These are phyloP conservation scores for Echium plantagineum DNA, from an alignment of 257 asterid genomes.

Conservation along the genomic window DNA sequence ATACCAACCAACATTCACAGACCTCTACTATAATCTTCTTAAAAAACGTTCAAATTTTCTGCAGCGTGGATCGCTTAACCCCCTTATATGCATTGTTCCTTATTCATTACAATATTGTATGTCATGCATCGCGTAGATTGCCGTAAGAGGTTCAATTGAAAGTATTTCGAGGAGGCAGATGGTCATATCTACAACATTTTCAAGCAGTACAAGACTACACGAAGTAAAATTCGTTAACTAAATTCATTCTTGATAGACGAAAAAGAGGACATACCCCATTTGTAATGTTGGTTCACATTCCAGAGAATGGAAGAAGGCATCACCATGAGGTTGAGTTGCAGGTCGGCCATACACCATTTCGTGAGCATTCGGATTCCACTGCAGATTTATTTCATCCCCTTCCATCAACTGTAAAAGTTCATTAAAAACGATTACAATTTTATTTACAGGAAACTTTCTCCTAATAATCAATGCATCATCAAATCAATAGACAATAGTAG, in stretches of 20 bases:
- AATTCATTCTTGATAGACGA: background rate
- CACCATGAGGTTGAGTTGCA: conserved; percentile 45
- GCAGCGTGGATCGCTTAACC: too few species aligned
- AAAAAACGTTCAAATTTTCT: too few species aligned
- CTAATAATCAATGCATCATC: background rate
- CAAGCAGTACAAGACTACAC: background rate
- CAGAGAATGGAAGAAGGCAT: conserved; percentile 67
- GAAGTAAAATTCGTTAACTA: too few species aligned
- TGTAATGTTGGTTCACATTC: conserved; percentile 93
- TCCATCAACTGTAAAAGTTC: conserved; percentile 47
- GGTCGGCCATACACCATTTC: conserved; percentile 65
- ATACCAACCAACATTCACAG: too few species aligned
- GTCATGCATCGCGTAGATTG: too few species aligned
- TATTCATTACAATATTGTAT: too few species aligned
- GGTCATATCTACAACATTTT: too few species aligned
- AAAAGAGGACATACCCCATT: conserved; percentile 42
- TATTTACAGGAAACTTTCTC: too few species aligned
- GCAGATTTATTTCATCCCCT: conserved; percentile 64
- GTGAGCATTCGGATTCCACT: conserved; percentile 70
- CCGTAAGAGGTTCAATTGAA: too few species aligned
- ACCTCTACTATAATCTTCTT: too few species aligned
- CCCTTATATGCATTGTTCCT: too few species aligned
- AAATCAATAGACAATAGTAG: background rate
- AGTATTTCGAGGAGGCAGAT: too few species aligned
- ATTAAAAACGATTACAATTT: background rate